Base-by-base conservation (phyloP, 345 rosid species). In the Conringia planisiliqua region DNA sequence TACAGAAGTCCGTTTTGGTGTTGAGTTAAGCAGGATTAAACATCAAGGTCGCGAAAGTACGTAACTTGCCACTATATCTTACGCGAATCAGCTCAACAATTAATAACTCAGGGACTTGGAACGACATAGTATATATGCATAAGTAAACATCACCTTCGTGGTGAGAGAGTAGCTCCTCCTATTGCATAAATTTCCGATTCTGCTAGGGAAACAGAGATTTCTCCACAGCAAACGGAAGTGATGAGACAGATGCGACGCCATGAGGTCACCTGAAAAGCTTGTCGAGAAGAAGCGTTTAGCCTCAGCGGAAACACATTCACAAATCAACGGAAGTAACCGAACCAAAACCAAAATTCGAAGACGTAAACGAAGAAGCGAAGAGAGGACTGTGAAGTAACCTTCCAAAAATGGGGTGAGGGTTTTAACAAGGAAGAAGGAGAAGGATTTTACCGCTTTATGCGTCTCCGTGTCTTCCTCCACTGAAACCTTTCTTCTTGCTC, bases 201-300 rank as follows among this genome's bases (percentile, higher is more conserved):
- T 35, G 20, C 46, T 38, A 33, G 55, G 46, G 18, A 48, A 58
- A 40, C n/a, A 39, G 7, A 77, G 68, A 71, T 40, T 71, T 22
- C 72, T 71, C 77, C 62, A 71, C 16, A 77, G 62, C 4, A 65
- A 65, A 39, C 72, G 80, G 3, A 72, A 77, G 68, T 77, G 72
- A 24, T 71, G 76, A 57, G 33, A 57, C 44, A 70, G 35, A 56
- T 71, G 72, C 50, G 59, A n/a, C 55, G 62, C 38, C 80, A 77
- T 77, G 39, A n/a, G n/a, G 54, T 39, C 76, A 62, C 51, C 51
- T 69, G 14, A 26, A 39, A 13, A 7, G 38, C 35, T 46, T 32
- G 35, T 32, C 35, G 8, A 32, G 73, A 51, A 74, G 9, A 38
- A 66, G 50, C 33, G 50, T 24, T 40, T 39, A 66, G 47, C 66